phyloP scores from a whole-genome alignment of 768 basidiomycete genomes.

The Lentinula sp. region DNA sequence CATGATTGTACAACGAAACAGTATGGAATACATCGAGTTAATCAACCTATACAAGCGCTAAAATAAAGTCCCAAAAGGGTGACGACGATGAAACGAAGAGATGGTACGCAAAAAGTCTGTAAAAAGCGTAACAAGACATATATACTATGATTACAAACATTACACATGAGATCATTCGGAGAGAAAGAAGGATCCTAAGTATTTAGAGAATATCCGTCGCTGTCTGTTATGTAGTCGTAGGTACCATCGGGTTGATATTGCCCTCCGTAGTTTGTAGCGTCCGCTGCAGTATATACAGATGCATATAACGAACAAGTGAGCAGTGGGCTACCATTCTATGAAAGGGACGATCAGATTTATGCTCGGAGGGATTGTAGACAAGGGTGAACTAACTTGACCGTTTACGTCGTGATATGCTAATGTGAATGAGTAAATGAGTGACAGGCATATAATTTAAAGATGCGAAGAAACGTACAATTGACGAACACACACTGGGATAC shows the following conservation, averaged over 20 bases:
- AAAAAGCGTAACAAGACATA: too few species aligned
- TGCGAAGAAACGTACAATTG: slow-evolving; percentile 19
- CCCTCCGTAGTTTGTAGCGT: slow-evolving; percentile 34
- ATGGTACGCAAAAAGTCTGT: too few species aligned
- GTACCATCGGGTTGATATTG: slow-evolving; percentile 37
- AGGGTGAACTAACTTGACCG: slow-evolving; percentile 19
- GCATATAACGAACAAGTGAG: slow-evolving; percentile 29
- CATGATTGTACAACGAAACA: too few species aligned
- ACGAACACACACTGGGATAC: slow-evolving; percentile 24
- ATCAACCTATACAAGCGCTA: too few species aligned
- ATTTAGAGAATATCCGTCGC: slow-evolving; percentile 36
- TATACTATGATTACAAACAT: too few species aligned
- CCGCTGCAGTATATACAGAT: slow-evolving; percentile 25
- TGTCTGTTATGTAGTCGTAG: slow-evolving; percentile 31
- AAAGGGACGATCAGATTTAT: background rate
- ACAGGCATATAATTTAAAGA: too few species aligned
- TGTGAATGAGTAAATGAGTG: background rate
- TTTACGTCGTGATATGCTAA: slow-evolving; percentile 29
- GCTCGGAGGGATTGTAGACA: background rate
- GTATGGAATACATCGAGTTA: too few species aligned
- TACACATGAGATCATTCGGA: too few species aligned
- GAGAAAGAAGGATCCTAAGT: background rate
- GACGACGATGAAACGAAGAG: too few species aligned
- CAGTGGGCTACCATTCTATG: slow-evolving; percentile 25
- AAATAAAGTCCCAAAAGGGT: too few species aligned